These are phyloP conservation scores for Auricularia sp. DNA, from an alignment of 768 basidiomycete genomes.

Conservation along the genomic window DNA sequence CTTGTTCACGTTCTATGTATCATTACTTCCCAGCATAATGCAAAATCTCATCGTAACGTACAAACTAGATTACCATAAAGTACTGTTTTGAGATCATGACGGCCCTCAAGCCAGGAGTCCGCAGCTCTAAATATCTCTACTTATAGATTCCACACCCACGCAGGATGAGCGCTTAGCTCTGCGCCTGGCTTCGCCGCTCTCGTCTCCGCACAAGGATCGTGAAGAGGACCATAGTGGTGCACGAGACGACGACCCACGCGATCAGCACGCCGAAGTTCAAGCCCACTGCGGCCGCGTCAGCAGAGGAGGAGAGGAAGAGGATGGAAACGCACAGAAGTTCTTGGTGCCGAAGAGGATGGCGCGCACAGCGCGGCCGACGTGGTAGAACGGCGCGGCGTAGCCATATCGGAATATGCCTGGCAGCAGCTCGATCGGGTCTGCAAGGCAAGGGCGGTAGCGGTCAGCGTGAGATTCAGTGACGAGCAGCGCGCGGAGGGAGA, in stretches of 20 bases:
- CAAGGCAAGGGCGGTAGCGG: constrained; percentile 33
- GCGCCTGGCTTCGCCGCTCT: background rate
- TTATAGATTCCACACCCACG: too few species aligned
- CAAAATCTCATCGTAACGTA: too few species aligned
- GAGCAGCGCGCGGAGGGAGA: background rate
- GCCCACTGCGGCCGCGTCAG: constrained; percentile 33
- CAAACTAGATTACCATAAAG: too few species aligned
- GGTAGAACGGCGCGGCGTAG: constrained; percentile 63
- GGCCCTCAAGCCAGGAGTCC: background rate
- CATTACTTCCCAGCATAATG: too few species aligned
- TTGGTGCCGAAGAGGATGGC: constrained; percentile 57
- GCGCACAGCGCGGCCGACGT: constrained; percentile 50
- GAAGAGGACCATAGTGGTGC: constrained; percentile 40
- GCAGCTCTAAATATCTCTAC: background rate
- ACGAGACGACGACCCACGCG: constrained; percentile 46
- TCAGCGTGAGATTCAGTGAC: background rate
- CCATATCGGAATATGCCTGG: constrained; percentile 55
- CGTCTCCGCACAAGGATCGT: constrained; percentile 30
- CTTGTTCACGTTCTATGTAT: too few species aligned
- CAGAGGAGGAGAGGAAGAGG: background rate
- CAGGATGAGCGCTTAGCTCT: too few species aligned
- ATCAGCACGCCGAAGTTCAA: constrained; percentile 49
- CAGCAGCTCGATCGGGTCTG: constrained; percentile 50
- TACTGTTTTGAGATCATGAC: too few species aligned
- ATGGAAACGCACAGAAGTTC: constrained; percentile 38